phyloP scores from a whole-genome alignment of 2,329 filamentous ascomycete genomes.

The Podosphaera xanthii region DNA sequence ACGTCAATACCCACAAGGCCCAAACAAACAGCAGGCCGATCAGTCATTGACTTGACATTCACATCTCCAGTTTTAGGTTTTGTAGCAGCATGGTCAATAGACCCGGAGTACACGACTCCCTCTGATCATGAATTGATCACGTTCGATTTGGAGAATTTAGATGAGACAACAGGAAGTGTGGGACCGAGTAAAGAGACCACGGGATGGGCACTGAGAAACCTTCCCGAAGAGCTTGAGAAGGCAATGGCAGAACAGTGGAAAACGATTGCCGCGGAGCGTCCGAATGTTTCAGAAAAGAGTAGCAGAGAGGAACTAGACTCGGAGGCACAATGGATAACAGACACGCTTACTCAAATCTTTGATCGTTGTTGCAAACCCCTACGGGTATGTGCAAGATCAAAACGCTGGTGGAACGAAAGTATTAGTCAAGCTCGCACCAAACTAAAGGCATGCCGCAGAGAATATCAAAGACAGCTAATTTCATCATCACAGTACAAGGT shows the following conservation, averaged over 20 bases:
- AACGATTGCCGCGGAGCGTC: no score
- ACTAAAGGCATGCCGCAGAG: neutral
- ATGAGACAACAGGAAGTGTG: neutral
- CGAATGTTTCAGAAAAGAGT: no score
- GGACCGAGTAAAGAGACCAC: neutral
- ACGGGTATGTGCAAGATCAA: neutral
- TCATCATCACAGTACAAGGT: neutral
- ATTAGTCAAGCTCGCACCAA: neutral
- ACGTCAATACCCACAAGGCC: neutral
- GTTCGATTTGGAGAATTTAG: neutral
- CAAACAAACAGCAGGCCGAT: neutral
- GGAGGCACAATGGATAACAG: neutral
- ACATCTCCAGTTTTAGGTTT: neutral
- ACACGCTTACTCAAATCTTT: neutral
- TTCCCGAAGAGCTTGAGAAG: neutral
- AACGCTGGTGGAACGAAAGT: neutral
- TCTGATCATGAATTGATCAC: neutral
- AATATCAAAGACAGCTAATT: neutral
- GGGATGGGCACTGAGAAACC: neutral
- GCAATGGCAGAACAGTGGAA: neutral
- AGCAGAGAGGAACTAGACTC: neutral
- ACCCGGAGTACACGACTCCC: neutral
- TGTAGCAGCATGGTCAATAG: neutral
- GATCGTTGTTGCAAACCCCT: neutral
- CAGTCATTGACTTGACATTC: neutral